These are phyloP conservation scores for Aspergillus chevalieri DNA, from an alignment of 2,329 filamentous ascomycete genomes.

Conservation along the genomic window DNA sequence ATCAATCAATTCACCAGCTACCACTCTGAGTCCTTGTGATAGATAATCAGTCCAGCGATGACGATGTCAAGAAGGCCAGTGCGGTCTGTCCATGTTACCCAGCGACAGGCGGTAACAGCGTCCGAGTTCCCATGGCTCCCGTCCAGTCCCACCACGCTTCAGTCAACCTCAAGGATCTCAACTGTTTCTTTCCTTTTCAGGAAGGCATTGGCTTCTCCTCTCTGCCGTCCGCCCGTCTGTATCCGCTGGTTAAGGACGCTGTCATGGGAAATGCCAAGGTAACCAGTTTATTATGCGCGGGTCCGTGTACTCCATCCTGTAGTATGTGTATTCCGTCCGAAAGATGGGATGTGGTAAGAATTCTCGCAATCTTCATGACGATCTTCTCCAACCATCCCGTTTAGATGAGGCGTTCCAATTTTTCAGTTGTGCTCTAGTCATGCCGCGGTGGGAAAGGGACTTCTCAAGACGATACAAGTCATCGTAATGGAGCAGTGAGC, in stretches of 20 bases:
- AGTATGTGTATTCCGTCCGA: background rate
- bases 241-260: background rate
- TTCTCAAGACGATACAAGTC: too few species aligned
- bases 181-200: too few species aligned
- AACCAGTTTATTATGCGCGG: too few species aligned
- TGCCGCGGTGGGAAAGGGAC: too few species aligned
- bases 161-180: too few species aligned
- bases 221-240: background rate
- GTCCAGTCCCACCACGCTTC: background rate
- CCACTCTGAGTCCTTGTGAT: background rate
- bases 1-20: background rate
- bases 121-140: background rate
- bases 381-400: slow-evolving; percentile 3
- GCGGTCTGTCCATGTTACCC: too few species aligned
- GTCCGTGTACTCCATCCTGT: background rate
- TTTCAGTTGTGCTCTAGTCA: background rate
- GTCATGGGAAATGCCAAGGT: background rate
- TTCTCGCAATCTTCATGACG: slow-evolving; percentile 4
- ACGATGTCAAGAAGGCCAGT: background rate
- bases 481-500: too few species aligned
- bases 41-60: background rate
- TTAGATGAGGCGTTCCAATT: background rate
- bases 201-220: background rate
- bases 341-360: slow-evolving; percentile 1
- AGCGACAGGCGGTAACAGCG: background rate